phyloP scores from a whole-genome alignment of 176 grass and related monocot genomes.

The Metroxylon sagu region DNA sequence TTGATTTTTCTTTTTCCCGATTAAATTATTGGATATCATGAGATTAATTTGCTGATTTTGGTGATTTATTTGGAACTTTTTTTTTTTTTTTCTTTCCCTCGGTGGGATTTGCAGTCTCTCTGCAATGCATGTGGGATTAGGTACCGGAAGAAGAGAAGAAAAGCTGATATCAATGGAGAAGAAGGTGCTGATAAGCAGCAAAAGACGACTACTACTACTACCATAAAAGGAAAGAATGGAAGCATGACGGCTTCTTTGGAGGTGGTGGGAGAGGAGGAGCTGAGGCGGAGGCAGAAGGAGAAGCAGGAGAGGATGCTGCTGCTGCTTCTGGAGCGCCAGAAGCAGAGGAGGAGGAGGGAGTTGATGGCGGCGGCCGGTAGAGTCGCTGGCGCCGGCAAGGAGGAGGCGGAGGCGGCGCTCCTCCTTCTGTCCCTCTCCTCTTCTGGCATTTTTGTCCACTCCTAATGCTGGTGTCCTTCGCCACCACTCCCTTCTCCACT shows the following conservation, averaged over 20 bases:
- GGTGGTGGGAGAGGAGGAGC: constrained; percentile 9
- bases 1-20: neutral
- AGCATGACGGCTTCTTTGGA: neutral
- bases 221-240: neutral
- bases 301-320: constrained; percentile 25
- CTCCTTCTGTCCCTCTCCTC: constrained; percentile 23
- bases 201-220: neutral
- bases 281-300: constrained; percentile 4
- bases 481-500: too few relatives aligned
- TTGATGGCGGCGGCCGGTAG: neutral
- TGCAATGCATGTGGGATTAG: constrained; percentile 51
- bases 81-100: neutral
- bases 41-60: neutral
- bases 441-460: constrained; percentile 3
- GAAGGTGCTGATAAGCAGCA: neutral
- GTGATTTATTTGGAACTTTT: neutral
- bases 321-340: neutral
- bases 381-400: neutral
- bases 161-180: neutral
- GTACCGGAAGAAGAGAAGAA: constrained; percentile 28
- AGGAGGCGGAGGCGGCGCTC: constrained; percentile 15
- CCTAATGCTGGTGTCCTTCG: neutral
- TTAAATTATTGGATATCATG: neutral
- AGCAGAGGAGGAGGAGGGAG: neutral
- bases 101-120: constrained; percentile 18